Conservation (phyloP, 306 rosid species). For the Astragalus glycyphyllos region DNA sequence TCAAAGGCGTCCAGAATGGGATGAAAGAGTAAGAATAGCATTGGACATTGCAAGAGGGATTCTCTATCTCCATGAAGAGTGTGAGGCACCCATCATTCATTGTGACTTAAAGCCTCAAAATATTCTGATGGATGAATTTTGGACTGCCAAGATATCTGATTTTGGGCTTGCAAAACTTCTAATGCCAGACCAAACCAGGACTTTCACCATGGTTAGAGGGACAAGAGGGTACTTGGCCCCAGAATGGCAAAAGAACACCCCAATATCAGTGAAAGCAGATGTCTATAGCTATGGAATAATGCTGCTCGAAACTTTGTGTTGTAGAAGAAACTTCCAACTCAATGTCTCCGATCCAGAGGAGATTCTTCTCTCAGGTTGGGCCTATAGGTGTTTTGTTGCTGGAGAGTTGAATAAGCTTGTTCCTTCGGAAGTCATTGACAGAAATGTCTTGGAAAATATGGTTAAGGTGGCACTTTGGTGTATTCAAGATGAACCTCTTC, state of each 20-base stretch:
- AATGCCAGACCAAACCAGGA: conserved; percentile 50
- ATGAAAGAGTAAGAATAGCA: conserved; percentile 52
- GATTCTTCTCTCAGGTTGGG: conserved; percentile 45
- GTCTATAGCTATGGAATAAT: conserved; percentile 51
- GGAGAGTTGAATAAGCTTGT: conserved; percentile 41
- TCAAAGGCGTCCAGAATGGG: conserved; percentile 40
- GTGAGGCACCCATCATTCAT: conserved; percentile 48
- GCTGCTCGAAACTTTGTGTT: conserved; percentile 42
- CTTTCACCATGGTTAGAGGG: conserved; percentile 47
- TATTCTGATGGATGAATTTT: conserved; percentile 54
- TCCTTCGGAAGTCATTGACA: conserved; percentile 34
- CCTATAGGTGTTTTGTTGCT: conserved; percentile 37
- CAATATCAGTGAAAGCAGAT: conserved; percentile 52
- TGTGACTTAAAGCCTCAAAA: conserved; percentile 54
- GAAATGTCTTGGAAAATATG: conserved; percentile 38
- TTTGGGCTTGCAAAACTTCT: conserved; percentile 52
- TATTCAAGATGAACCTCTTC: conserved; percentile 49
- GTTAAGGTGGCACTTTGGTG: conserved; percentile 53
- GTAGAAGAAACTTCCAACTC: conserved; percentile 42
- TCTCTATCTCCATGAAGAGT: conserved; percentile 50
- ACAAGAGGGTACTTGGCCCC: conserved; percentile 56
- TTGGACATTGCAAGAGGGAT: conserved; percentile 51
- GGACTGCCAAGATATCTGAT: conserved; percentile 50
- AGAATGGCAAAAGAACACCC: conserved; percentile 47
- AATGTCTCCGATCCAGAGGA: conserved; percentile 40